phyloP scores from a whole-genome alignment of 2,329 filamentous ascomycete genomes.

The Chlorencoelia australis region DNA sequence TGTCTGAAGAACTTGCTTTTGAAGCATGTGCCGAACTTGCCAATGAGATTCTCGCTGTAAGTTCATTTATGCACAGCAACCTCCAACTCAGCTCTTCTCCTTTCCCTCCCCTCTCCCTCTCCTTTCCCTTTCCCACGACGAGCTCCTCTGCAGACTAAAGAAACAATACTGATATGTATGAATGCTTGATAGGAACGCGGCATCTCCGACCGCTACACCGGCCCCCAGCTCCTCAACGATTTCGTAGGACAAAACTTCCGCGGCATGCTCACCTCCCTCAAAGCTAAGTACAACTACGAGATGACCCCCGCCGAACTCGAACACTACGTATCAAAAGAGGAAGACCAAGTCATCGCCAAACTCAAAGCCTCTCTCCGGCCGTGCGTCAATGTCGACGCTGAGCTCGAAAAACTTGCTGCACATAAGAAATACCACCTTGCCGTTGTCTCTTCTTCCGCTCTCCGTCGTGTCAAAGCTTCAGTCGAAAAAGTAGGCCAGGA shows the following conservation, averaged over 20 bases:
- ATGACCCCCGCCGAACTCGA: constrained; percentile 61
- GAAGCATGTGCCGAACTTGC: constrained; percentile 82
- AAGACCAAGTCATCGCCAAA: constrained; percentile 75
- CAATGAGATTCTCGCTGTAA: constrained; percentile 72
- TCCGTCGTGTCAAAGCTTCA: constrained; percentile 66
- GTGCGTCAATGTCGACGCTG: constrained; percentile 57
- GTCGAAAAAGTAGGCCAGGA: constrained; percentile 71
- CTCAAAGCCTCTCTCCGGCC: constrained; percentile 57
- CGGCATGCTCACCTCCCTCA: constrained; percentile 73
- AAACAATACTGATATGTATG: too few species aligned
- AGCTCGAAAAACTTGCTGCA: constrained; percentile 54
- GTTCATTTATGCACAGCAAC: too few species aligned
- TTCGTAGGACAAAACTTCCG: constrained; percentile 94
- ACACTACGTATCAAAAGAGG: constrained; percentile 63
- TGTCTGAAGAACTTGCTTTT: constrained; percentile 84
- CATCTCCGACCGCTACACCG: constrained; percentile 61
- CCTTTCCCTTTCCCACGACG: too few species aligned
- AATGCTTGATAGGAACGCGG: too few species aligned
- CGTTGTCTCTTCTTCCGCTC: constrained; percentile 72
- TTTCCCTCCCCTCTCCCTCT: too few species aligned
- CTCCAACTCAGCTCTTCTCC: too few species aligned
- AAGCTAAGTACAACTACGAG: constrained; percentile 64
- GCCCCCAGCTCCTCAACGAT: constrained; percentile 67
- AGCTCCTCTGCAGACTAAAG: too few species aligned
- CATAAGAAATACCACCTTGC: constrained; percentile 60